Base-by-base conservation (phyloP, 2,329 filamentous ascomycete species). In the Didymella exigua region DNA sequence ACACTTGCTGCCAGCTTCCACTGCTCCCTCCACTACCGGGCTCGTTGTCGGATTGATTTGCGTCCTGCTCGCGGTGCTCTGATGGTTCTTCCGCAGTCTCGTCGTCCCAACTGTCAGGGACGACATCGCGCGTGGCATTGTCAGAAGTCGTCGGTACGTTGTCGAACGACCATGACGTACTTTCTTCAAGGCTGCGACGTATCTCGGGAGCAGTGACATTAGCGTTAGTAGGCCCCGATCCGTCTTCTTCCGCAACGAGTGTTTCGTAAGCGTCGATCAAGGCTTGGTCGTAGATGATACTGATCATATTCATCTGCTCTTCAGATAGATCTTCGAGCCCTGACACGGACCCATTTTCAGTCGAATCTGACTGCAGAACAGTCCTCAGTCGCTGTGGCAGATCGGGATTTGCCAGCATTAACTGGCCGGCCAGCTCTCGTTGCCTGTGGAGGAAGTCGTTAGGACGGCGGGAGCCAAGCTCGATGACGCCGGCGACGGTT, bases 101-200 rank as follows among this genome's bases (percentile, higher is more conserved):
- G 21, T 73, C 62, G 19, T 69, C 67, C 71, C 68, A 71, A 3
- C 60, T 63, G 14, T 65, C 55, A 11, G 68, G 66, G 9, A 65
- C 48, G 5, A 47, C 29, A 14, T 56, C 52, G 13, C 31, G 21
- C 21, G 33, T 27, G 9, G 47, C 43, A 9, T 58, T 33, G 13
- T 54, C 46, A 16, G 49, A 27, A n/a, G 54, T 19, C 6, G 61
- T 46, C n/a, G 63, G 61, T 19, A 65, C 51, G 38, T 62, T 66
- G 4, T 63, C 65, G 40, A 73, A 73, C 1, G 70, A 71, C 71
- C 70, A 74, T 5, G 67, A 55, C 24, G 62, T 62, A 33, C 59
- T 60, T 63, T 82, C 81, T 66, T 82, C 80, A 8, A 82, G 62
- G 21, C 72, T 68, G 9, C 80, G 75, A 45, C 76, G 77, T 36